Conservation (phyloP, 1,284 basidiomycete genomes). For the Chiua sp. region DNA sequence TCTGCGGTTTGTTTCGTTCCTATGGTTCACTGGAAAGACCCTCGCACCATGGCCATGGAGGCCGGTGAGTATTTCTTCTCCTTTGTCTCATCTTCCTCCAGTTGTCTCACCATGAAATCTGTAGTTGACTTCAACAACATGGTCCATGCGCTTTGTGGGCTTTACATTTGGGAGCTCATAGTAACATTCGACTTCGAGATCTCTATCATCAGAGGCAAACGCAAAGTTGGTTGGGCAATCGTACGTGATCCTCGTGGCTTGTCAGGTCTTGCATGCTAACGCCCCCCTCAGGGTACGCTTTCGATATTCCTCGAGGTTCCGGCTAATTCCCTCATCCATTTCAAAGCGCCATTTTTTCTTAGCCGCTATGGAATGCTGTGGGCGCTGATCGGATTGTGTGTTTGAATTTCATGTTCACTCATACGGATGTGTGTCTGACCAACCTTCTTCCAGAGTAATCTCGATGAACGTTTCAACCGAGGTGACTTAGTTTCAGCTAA, state of each 20-base stretch:
- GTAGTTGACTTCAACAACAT: slow-evolving; percentile 63
- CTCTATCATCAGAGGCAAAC: slow-evolving; percentile 59
- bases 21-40: slow-evolving; percentile 66
- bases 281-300: slow-evolving; percentile 20
- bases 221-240: slow-evolving; percentile 67
- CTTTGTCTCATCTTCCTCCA: slow-evolving; percentile 2
- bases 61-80: slow-evolving; percentile 42
- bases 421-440: neutral
- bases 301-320: neutral
- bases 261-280: slow-evolving; percentile 5
- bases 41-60: slow-evolving; percentile 52
- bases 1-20: slow-evolving; percentile 18
- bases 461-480: slow-evolving; percentile 55
- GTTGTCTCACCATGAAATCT: neutral
- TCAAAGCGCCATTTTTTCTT: slow-evolving; percentile 66
- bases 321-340: slow-evolving; percentile 8
- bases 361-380: slow-evolving; percentile 71
- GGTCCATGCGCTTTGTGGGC: slow-evolving; percentile 63
- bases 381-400: slow-evolving; percentile 65
- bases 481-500: slow-evolving; percentile 22
- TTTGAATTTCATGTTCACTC: neutral
- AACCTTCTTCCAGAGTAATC: slow-evolving; percentile 51
- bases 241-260: slow-evolving; percentile 41
- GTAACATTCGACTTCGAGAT: slow-evolving; percentile 67
- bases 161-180: slow-evolving; percentile 72